These are phyloP conservation scores for Viridothelium virens DNA, from an alignment of 495 filamentous ascomycete genomes.

Conservation along the genomic window DNA sequence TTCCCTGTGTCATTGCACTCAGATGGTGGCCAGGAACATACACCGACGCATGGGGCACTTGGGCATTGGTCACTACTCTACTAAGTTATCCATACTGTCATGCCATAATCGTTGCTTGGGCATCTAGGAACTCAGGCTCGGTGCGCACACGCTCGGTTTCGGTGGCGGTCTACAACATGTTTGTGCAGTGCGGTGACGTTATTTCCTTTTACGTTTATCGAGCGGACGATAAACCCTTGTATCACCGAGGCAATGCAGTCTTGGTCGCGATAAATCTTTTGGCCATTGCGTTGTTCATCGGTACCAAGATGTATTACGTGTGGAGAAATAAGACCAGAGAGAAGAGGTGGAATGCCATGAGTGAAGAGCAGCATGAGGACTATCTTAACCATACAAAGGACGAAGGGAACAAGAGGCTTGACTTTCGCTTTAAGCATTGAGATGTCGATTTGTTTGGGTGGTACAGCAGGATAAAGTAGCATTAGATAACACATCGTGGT, in stretches of 20 bases:
- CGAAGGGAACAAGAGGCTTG: constrained; percentile 38
- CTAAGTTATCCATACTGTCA: constrained; percentile 42
- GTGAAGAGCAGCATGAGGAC: constrained; percentile 25
- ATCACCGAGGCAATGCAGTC: constrained; percentile 37
- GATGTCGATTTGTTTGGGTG: not conserved
- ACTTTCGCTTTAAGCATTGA: constrained; percentile 37
- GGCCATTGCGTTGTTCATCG: constrained; percentile 30
- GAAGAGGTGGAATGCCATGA: constrained; percentile 34
- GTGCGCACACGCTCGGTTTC: constrained; percentile 40
- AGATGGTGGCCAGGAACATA: constrained; percentile 30
- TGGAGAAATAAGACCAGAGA: constrained; percentile 35
- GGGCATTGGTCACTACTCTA: constrained; percentile 37
- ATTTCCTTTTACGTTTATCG: constrained; percentile 38
- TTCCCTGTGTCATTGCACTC: constrained; percentile 41
- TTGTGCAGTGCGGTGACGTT: constrained; percentile 37
- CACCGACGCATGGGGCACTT: constrained; percentile 39
- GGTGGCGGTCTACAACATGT: constrained; percentile 42
- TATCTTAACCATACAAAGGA: constrained; percentile 35
- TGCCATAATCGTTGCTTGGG: constrained; percentile 38
- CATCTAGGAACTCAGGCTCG: constrained; percentile 38
- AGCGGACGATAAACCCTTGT: constrained; percentile 33
- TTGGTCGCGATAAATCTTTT: constrained; percentile 34
- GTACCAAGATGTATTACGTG: constrained; percentile 28
- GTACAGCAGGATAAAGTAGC: no score
- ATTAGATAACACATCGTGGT: no score